Percentiles rank a stretch among this genome's conserved stretches.
Evolutionary conservation across 164 flowering plant species (phyloP).

Genomic region (Chimonanthus salicifolius): DNA sequence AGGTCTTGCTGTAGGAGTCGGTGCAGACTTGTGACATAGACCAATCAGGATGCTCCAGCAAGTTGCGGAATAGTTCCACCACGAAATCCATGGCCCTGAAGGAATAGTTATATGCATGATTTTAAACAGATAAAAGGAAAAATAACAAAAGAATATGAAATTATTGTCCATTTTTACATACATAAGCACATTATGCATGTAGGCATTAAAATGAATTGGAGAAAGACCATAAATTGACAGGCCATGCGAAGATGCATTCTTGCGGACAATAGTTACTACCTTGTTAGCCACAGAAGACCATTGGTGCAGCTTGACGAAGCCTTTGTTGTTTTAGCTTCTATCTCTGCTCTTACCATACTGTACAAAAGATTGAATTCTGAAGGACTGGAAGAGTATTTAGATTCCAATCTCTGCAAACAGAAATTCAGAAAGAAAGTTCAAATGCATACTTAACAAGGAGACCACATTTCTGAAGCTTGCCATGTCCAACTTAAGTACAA

Average conservation of each 20-base stretch:
- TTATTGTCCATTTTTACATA: background rate
- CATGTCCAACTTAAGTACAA: background rate
- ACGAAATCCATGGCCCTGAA: constrained; percentile 72
- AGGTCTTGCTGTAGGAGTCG: constrained; percentile 74
- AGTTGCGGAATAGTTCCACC: constrained; percentile 51
- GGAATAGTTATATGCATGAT: background rate
- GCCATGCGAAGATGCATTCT: background rate
- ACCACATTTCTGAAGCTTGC: background rate
- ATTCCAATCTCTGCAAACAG: constrained; percentile 71
- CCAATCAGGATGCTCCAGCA: constrained; percentile 56
- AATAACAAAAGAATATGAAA: background rate
- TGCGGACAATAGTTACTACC: constrained; percentile 39
- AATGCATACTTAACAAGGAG: background rate
- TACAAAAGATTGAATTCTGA: constrained; percentile 55
- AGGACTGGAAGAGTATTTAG: constrained; percentile 56
- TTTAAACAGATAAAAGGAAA: background rate
- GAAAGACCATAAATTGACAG: background rate
- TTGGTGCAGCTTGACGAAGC: constrained; percentile 91
- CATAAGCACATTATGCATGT: background rate
- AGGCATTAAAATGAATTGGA: background rate
- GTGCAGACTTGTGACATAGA: constrained; percentile 69
- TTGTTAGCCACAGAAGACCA: constrained; percentile 95
- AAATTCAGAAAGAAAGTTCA: background rate
- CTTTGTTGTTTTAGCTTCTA: constrained; percentile 74
- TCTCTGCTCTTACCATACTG: constrained; percentile 61